These are phyloP conservation scores for Aspergillus melleus DNA, from an alignment of 2,329 filamentous ascomycete species.

Conservation along the genomic window DNA sequence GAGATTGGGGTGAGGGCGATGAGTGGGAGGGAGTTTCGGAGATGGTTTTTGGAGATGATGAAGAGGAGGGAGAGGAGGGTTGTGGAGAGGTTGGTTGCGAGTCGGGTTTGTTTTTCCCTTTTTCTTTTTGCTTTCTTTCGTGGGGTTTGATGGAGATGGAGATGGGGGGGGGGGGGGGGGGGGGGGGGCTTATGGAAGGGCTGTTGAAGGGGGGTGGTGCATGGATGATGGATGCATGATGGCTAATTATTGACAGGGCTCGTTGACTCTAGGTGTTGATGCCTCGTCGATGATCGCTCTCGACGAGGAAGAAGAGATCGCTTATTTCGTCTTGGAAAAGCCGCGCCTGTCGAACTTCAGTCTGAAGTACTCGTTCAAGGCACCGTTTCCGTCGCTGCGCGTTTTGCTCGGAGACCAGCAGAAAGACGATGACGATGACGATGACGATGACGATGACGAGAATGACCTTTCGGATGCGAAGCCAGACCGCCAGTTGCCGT, in stretches of 20 bases:
- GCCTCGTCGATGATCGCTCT: constrained; percentile 35
- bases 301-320: constrained; percentile 28
- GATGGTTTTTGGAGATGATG: constrained; percentile 44
- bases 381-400: constrained; percentile 32
- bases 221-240: not conserved
- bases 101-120: constrained; percentile 31
- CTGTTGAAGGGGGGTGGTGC: too few species aligned
- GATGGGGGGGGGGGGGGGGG: too few species aligned
- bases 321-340: constrained; percentile 30
- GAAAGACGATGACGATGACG: constrained; percentile 16
- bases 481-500: not conserved
- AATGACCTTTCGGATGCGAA: constrained; percentile 13
- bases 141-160: too few species aligned
- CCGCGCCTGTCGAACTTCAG: constrained; percentile 26
- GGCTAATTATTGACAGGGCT: constrained; percentile 22
- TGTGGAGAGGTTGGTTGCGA: constrained; percentile 38
- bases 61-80: constrained; percentile 38
- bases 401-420: constrained; percentile 20
- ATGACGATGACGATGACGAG: constrained; percentile 16
- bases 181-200: too few species aligned
- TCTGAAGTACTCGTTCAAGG: constrained; percentile 36
- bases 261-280: constrained; percentile 36
- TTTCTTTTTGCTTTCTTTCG: not conserved
- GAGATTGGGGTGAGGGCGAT: constrained; percentile 40
- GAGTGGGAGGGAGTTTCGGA: constrained; percentile 40